These are phyloP conservation scores for Suillus placidus DNA, from an alignment of 768 basidiomycete species.

Conservation along the genomic window DNA sequence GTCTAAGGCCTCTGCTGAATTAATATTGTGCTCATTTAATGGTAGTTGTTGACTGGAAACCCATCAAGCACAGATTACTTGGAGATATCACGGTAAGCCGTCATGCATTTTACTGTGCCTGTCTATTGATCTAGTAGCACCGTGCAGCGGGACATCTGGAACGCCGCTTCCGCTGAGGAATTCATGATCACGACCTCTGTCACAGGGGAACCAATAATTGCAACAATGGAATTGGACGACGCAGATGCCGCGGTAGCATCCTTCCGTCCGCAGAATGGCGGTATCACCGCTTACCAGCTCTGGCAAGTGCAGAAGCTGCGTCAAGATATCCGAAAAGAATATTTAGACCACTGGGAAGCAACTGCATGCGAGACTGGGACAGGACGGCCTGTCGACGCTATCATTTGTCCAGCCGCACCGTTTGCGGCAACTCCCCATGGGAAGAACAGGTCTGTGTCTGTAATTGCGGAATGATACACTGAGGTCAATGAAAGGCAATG, in stretches of 20 bases:
- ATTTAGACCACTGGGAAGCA: slow-evolving; percentile 65
- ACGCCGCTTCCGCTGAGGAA: slow-evolving; percentile 52
- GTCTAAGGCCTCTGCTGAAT: background rate
- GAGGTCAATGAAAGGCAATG: background rate
- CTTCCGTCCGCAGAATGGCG: slow-evolving; percentile 32
- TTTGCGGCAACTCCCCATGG: slow-evolving; percentile 69
- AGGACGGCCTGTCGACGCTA: slow-evolving; percentile 73
- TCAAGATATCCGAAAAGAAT: slow-evolving; percentile 52
- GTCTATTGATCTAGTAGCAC: background rate
- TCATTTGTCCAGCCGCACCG: slow-evolving; percentile 66
- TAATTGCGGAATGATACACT: slow-evolving; percentile 11
- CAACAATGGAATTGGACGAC: slow-evolving; percentile 44
- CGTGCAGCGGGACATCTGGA: slow-evolving; percentile 44
- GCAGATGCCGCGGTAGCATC: slow-evolving; percentile 24
- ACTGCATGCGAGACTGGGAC: slow-evolving; percentile 58
- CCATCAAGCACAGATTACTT: slow-evolving; percentile 54
- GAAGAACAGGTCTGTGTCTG: slow-evolving; percentile 45
- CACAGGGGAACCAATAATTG: slow-evolving; percentile 58
- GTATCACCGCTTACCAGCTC: slow-evolving; percentile 58
- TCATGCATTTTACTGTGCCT: slow-evolving; percentile 14
- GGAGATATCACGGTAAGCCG: slow-evolving; percentile 42
- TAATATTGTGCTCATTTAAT: background rate
- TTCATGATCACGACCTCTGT: slow-evolving; percentile 37
- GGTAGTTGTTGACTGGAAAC: slow-evolving; percentile 71
- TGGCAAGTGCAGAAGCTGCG: slow-evolving; percentile 64